Evolutionary conservation across 805 yeast species (phyloP).

Genomic region (Ogataea glucozyma): DNA sequence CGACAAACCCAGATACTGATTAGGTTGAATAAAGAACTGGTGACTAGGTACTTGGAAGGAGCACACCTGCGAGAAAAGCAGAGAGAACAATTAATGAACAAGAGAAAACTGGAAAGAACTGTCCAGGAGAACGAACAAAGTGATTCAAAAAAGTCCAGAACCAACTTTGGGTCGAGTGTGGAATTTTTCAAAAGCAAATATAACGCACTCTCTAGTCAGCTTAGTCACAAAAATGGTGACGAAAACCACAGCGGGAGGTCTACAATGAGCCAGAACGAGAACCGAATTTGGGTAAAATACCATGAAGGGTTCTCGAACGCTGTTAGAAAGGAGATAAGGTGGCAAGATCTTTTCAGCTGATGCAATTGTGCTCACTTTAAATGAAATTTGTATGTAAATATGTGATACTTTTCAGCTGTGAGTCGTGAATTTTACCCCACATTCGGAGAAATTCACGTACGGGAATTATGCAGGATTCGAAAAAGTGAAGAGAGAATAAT

Average conservation of each 20-base stretch:
- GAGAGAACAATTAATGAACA: constrained; percentile 15
- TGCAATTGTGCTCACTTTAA: not conserved
- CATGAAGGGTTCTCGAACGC: constrained; percentile 93
- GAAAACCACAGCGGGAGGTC: constrained; percentile 11
- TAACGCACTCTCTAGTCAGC: constrained; percentile 17
- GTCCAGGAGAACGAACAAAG: constrained; percentile 16
- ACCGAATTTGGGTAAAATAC: constrained; percentile 80
- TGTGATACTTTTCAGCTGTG: not conserved
- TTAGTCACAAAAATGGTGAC: constrained; percentile 13
- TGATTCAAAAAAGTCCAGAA: constrained; percentile 12
- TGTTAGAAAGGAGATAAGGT: constrained; percentile 77
- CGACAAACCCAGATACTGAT: constrained; percentile 15
- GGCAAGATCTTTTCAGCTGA: constrained; percentile 62
- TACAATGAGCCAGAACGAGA: constrained; percentile 28
- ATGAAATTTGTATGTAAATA: not conserved
- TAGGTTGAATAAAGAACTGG: constrained; percentile 19
- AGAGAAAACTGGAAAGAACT: constrained; percentile 4
- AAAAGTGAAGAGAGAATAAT: not conserved
- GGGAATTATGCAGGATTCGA: not conserved
- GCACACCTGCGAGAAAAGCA: constrained; percentile 12
- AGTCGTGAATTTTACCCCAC: constrained; percentile 6
- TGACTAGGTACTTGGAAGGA: constrained; percentile 11
- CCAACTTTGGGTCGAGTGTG: constrained; percentile 26
- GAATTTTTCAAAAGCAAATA: constrained; percentile 50
- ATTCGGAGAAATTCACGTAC: not conserved